Percentiles rank a stretch among this genome's conserved stretches.
Conservation (phyloP, 371 early-diverging fungal genomes). For the Nematocida sp. region DNA sequence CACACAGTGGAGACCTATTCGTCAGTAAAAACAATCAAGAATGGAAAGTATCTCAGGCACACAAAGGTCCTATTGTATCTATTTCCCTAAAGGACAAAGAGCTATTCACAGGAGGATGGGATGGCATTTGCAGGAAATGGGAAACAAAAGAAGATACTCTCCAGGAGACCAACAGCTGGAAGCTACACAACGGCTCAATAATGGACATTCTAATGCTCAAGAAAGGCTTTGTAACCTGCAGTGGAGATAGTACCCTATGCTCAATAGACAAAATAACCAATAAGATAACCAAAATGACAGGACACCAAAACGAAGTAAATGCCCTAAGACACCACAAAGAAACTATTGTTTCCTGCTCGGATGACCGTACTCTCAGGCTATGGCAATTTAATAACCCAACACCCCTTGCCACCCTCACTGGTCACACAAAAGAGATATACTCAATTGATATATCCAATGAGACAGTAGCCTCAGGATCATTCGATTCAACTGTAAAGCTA, state of each 20-base stretch:
- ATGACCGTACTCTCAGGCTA: constrained; percentile 72
- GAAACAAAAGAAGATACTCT: constrained; percentile 11
- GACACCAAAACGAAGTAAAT: constrained; percentile 40
- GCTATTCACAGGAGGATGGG: constrained; percentile 40
- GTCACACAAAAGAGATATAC: constrained; percentile 73
- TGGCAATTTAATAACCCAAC: constrained; percentile 54
- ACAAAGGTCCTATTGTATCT: constrained; percentile 44
- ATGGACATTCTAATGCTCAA: constrained; percentile 43
- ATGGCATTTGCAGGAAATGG: constrained; percentile 44
- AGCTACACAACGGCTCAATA: constrained; percentile 41
- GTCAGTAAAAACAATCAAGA: constrained; percentile 18
- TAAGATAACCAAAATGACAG: background rate
- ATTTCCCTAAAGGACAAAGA: constrained; percentile 19
- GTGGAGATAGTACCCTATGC: constrained; percentile 37
- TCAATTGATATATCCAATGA: constrained; percentile 73
- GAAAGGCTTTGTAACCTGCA: constrained; percentile 32
- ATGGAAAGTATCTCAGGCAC: constrained; percentile 21
- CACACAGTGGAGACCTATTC: constrained; percentile 37
- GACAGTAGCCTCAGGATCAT: constrained; percentile 80
- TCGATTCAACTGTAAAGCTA: constrained; percentile 76
- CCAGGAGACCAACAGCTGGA: constrained; percentile 25
- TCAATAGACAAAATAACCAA: background rate
- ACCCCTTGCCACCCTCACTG: constrained; percentile 58
- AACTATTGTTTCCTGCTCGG: constrained; percentile 72
- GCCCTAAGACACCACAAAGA: background rate